A percentile compares a stretch with the other conserved stretches of the same genome.
These are phyloP conservation scores for Colletotrichum godetiae DNA, from an alignment of 2,329 filamentous ascomycete genomes.

Conservation along the genomic window DNA sequence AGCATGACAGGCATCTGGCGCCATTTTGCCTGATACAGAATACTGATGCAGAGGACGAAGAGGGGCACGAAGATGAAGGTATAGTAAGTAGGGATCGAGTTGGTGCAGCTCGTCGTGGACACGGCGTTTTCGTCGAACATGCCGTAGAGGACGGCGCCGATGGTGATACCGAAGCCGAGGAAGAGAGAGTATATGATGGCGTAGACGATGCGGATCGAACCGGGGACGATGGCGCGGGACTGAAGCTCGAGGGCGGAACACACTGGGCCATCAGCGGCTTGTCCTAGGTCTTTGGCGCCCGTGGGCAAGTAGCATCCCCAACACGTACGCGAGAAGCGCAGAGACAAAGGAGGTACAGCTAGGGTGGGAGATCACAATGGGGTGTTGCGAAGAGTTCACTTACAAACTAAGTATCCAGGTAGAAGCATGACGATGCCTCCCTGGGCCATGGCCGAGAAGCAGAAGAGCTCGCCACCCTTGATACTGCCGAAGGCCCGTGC, in stretches of 20 bases:
- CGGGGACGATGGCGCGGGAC: conserved; percentile 75
- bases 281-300: conserved; percentile 22
- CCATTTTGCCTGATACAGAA: conserved; percentile 86
- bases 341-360: conserved; percentile 36
- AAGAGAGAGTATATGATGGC: conserved; percentile 80
- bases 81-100: conserved; percentile 55
- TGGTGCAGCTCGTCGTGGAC: conserved; percentile 52
- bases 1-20: conserved; percentile 84
- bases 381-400: conserved; percentile 39
- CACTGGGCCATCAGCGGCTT: conserved; percentile 51
- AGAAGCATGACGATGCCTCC: conserved; percentile 74
- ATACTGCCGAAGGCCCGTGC: conserved; percentile 74
- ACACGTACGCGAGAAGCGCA: conserved; percentile 38
- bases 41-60: conserved; percentile 78
- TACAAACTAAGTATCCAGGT: conserved; percentile 71
- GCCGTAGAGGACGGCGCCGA: conserved; percentile 73
- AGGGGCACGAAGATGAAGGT: conserved; percentile 79
- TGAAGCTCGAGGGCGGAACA: conserved; percentile 72
- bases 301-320: conserved; percentile 3
- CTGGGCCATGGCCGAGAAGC: conserved; percentile 74
- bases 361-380: not conserved
- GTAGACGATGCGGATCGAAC: conserved; percentile 80
- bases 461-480: conserved; percentile 61
- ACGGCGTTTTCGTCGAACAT: conserved; percentile 67
- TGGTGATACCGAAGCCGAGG: conserved; percentile 78